Conservation (phyloP, 768 basidiomycete genomes). For the Porpolomopsis calyptriformis region DNA sequence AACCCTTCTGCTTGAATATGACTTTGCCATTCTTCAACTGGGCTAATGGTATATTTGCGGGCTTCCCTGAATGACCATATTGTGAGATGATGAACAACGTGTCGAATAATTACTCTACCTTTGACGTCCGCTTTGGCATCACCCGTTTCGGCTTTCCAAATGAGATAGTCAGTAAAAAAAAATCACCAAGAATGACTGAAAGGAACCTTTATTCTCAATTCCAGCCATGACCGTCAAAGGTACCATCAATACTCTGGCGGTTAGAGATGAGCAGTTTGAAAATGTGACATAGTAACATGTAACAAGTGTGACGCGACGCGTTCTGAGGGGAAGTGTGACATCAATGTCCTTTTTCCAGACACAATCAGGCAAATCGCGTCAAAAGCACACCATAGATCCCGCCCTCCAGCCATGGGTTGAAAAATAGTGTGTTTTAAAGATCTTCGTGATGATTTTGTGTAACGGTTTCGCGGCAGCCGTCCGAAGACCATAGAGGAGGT, state of each 20-base stretch:
- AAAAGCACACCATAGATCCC: constrained; percentile 42
- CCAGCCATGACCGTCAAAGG: constrained; percentile 28
- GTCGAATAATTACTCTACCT: constrained; percentile 2
- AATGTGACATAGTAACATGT: constrained; percentile 16
- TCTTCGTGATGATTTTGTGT: not conserved
- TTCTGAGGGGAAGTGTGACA: constrained; percentile 23
- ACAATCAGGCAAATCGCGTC: constrained; percentile 28
- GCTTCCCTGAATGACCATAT: constrained; percentile 28
- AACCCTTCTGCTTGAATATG: constrained; percentile 61
- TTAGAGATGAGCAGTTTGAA: constrained; percentile 4
- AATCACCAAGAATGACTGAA: not conserved
- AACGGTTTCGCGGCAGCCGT: constrained; percentile 43
- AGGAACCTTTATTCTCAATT: constrained; percentile 26
- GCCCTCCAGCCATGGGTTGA: constrained; percentile 91
- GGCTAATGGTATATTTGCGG: constrained; percentile 33
- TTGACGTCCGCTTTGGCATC: not conserved
- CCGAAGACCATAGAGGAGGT: constrained; percentile 98
- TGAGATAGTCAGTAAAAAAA: not conserved
- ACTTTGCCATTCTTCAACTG: constrained; percentile 74
- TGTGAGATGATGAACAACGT: constrained; percentile 18
- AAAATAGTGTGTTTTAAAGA: constrained; percentile 64
- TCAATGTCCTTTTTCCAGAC: constrained; percentile 59
- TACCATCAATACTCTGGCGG: constrained; percentile 14
- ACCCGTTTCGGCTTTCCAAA: not conserved
- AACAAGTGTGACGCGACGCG: constrained; percentile 13